Conservation (phyloP, 2,329 filamentous ascomycete genomes). For the Clonostachys byssicola region DNA sequence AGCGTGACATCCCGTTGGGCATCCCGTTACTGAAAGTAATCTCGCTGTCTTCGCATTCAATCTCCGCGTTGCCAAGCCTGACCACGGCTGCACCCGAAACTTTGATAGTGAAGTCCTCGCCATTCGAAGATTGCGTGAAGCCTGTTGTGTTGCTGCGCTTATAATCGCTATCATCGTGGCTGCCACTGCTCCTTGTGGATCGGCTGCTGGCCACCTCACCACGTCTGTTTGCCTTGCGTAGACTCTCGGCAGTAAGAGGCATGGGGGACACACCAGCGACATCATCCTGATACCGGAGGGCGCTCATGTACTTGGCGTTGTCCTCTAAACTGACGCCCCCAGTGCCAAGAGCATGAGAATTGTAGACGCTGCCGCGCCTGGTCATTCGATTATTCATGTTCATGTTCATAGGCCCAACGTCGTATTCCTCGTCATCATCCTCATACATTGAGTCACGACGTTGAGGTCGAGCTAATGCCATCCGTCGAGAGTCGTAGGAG, state of each 20-base stretch:
- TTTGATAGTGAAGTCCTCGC: conserved; percentile 59
- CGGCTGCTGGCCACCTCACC: conserved; percentile 46
- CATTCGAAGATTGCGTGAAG: conserved; percentile 50
- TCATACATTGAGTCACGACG: conserved; percentile 29
- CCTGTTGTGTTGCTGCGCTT: conserved; percentile 57
- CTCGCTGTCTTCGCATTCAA: conserved; percentile 57
- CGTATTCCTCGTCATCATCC: conserved; percentile 27
- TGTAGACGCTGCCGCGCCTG: conserved; percentile 36
- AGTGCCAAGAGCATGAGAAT: conserved; percentile 21
- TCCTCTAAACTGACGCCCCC: conserved; percentile 25
- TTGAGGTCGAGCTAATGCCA: conserved; percentile 24
- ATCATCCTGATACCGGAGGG: conserved; percentile 30
- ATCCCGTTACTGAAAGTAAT: conserved; percentile 45
- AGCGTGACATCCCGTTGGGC: conserved; percentile 22
- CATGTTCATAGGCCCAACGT: conserved; percentile 29
- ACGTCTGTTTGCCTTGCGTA: conserved; percentile 43
- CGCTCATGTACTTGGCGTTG: conserved; percentile 30
- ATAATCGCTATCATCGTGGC: conserved; percentile 61
- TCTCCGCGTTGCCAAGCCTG: conserved; percentile 51
- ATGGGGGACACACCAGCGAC: conserved; percentile 27
- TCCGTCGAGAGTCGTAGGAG: conserved; percentile 23
- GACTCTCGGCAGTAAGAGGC: conserved; percentile 50
- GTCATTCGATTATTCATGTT: conserved; percentile 22
- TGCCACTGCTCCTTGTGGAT: conserved; percentile 54
- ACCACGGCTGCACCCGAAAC: conserved; percentile 52